phyloP scores from a whole-genome alignment of 805 yeast species.

The Lipomyces spencermartinsiae region DNA sequence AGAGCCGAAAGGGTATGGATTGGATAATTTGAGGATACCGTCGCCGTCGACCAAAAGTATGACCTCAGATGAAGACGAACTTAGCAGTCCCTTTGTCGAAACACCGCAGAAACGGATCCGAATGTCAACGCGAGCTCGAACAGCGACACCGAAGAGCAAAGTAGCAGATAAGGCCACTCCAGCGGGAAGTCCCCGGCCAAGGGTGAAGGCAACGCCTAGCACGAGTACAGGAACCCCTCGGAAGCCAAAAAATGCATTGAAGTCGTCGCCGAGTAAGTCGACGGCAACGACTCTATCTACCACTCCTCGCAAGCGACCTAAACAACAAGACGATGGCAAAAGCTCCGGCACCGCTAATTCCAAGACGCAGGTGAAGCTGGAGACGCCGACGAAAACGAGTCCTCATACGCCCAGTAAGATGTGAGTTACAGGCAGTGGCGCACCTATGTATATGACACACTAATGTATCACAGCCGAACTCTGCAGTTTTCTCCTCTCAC shows the following conservation, averaged over 20 bases:
- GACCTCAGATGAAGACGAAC: neutral
- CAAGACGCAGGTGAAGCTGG: neutral
- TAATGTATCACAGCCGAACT: conserved; percentile 2
- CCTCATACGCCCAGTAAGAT: neutral
- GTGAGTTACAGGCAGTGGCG: neutral
- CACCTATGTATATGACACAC: neutral
- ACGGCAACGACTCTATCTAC: neutral
- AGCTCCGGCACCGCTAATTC: neutral
- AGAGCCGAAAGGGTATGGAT: neutral
- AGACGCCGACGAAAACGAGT: neutral
- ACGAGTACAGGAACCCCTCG: conserved; percentile 11
- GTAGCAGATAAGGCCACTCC: neutral
- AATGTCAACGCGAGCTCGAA: neutral
- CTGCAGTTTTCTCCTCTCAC: conserved; percentile 24
- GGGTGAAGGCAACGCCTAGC: neutral
- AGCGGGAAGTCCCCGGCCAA: neutral
- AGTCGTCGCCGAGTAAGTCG: conserved; percentile 8
- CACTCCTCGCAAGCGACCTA: neutral
- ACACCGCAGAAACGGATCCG: conserved; percentile 1
- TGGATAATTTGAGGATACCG: neutral
- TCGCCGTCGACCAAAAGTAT: neutral
- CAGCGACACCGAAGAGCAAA: neutral
- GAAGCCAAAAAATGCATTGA: conserved; percentile 1
- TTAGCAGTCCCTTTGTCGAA: neutral
- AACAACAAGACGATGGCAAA: neutral